Evolutionary conservation across 2,329 filamentous ascomycete genomes (phyloP), one percentile per base, ranked within the genome.

Genomic region (Biscogniauxia sp.): DNA sequence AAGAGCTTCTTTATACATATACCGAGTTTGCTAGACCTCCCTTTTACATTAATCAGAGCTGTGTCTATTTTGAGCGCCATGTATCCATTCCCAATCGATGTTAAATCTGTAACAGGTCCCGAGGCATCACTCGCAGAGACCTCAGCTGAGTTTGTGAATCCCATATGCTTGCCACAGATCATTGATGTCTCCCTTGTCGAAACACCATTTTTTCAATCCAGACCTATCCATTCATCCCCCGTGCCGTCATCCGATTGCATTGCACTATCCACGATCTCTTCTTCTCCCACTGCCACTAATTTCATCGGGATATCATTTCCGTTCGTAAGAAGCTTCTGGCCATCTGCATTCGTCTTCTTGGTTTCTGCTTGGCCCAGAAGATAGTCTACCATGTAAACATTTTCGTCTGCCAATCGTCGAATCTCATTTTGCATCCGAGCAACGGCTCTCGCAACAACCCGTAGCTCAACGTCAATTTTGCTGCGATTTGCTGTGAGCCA

Each of bases 381-480:
- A 72, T 96, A 97, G 71, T 96, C 92, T 57, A 97, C 88, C 75
- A 90, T 90, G 77, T 96, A 96, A 56, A 90, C 82, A 70, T 97
- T 98, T 74, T 93, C 90, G 68, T 97, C 93, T 0, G 91, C 91
- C 64, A 97, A 77, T 66, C 87, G 85, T 74, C 92, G 87, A 63
- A 98, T 84, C 72, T 97, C 93, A 61, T 90, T 88, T 66, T 91
- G 86, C 78, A 97, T 92, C 70, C 88, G 88, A 50, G 86, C 83
- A 17, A 98, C 85, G 5, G 92, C 93, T 63, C 93, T 87, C 62
- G 92, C 88, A 7, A 97, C 88, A 32, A 92, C 85, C 41, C 95
- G 84, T 65, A 98, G 79, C 76, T 98, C 95, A 2, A 94, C 85
- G 45, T 94, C 92, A 37, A 95, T 87, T 68, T 90, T 88, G 56